Conservation (phyloP, 768 basidiomycete species). For the Krasilnikovozyma curviuscula region DNA sequence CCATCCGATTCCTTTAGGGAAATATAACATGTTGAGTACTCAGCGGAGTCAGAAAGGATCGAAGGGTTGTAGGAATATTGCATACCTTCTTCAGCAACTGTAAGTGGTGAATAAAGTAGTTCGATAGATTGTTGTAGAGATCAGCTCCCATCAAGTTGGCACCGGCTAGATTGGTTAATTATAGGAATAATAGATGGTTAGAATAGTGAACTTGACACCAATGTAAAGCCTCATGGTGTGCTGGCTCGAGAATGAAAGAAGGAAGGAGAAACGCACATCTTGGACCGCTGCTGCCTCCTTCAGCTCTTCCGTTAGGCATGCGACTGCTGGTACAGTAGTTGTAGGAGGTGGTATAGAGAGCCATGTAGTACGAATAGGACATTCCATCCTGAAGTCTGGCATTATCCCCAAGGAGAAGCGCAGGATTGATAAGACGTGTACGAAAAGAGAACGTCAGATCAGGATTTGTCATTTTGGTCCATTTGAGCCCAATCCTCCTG, state of each 20-base stretch:
- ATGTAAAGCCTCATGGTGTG: no score
- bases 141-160: conserved; percentile 95
- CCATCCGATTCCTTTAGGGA: conserved; percentile 46
- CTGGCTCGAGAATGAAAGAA: not conserved
- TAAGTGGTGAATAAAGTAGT: conserved; percentile 72
- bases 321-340: conserved; percentile 84
- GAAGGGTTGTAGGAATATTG: not conserved
- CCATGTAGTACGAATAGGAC: conserved; percentile 27
- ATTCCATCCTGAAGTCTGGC: conserved; percentile 24
- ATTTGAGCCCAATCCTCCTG: no score
- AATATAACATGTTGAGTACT: not conserved
- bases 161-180: conserved; percentile 43
- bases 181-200: no score
- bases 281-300: not conserved
- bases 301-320: conserved; percentile 16
- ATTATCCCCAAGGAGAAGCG: not conserved
- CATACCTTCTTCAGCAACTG: conserved; percentile 43
- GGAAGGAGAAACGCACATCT: not conserved
- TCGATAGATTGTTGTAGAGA: conserved; percentile 82
- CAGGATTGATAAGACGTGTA: not conserved
- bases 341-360: conserved; percentile 77
- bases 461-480: no score
- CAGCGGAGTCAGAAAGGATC: not conserved
- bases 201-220: no score
- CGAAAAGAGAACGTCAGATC: not conserved